A percentile compares a stretch with the other conserved stretches of the same genome.
Evolutionary conservation across 163 green algal species (phyloP).

Genomic region (Prototheca wickerhamii): DNA sequence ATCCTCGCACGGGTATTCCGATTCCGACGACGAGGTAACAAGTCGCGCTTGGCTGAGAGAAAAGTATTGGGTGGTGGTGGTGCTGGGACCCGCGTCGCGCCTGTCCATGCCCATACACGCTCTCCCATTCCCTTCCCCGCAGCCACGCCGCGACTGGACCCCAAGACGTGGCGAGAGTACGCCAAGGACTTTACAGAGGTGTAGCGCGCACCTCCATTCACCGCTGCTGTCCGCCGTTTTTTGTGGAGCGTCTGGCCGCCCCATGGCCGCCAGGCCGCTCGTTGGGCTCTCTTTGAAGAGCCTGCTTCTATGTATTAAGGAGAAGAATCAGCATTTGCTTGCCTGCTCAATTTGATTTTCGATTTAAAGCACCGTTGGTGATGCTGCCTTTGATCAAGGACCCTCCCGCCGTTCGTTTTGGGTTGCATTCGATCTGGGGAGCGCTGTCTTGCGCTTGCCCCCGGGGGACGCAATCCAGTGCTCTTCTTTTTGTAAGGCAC

Average conservation of each 20-base stretch:
- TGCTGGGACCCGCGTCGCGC: too few species aligned
- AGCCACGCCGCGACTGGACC: not conserved
- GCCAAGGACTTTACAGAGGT: conserved; percentile 14
- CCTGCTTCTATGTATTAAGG: not conserved
- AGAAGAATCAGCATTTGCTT: not conserved
- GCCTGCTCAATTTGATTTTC: not conserved
- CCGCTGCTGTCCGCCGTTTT: not conserved
- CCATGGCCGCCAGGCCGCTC: not conserved
- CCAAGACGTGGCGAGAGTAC: conserved; percentile 17
- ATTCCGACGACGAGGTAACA: conserved; percentile 1
- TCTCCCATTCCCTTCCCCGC: not conserved
- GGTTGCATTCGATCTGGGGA: not conserved
- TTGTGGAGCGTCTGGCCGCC: not conserved
- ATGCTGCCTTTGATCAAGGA: too few species aligned
- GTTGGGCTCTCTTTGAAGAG: too few species aligned
- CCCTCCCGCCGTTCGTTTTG: too few species aligned
- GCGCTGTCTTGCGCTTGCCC: not conserved
- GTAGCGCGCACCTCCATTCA: not conserved
- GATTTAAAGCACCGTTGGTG: not conserved
- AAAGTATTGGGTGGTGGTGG: not conserved
- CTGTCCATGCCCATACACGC: not conserved
- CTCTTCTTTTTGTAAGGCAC: too few species aligned
- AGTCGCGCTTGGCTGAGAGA: too few species aligned
- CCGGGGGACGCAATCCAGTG: too few species aligned
- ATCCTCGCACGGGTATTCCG: not conserved